Base-by-base conservation (phyloP, 805 yeast genomes). In the Starmera dryadoides region DNA sequence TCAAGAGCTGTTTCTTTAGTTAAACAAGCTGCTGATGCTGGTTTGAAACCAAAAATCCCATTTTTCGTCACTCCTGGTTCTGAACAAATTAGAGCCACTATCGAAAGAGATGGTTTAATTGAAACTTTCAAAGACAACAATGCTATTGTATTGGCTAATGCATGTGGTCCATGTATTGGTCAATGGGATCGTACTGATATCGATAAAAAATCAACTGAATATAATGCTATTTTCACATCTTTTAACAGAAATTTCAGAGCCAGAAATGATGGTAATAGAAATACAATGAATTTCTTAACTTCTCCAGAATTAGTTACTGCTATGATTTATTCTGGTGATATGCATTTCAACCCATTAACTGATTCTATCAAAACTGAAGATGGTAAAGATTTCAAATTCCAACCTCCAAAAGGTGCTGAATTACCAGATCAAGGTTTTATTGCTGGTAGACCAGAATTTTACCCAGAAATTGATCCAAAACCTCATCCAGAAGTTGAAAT, bases 91-190 rank as follows among this genome's bases (percentile, higher is more conserved):
- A 86, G 98, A 71, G 97, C 98, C 49, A 91, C 98, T 49, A 91
- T 91, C 63, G 96, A 83, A 62, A 83, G 96, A 66, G 98, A 91
- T 64, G 97, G 98, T 46, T 82, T 85, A 64, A 78, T 91, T 53
- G 72, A 82, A 53, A 83, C 93, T 51, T 88, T 91, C 67, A 79
- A 81, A 60, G 87, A 86, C 58, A 85, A 83, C 56, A 97, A 97
- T 53, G 98, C 95, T 63, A 75, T 82, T 45, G 97, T 91, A 40
- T 73, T 91, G 60, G 97, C 98, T 45, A 91, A 91, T 62, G 98
- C 98, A 43, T 91, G 98, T 75, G 98, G 98, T 59, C 98, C 98
- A 61, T 89, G 98, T 77, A 89, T 89, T 61, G 98, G 98, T 42
- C 98, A 91, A 73, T 91, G 98, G 98, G 96, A 93, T 63, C 84